Evolutionary conservation across 75 land plant species (phyloP).

Genomic region (Sequoiadendron giganteum): DNA sequence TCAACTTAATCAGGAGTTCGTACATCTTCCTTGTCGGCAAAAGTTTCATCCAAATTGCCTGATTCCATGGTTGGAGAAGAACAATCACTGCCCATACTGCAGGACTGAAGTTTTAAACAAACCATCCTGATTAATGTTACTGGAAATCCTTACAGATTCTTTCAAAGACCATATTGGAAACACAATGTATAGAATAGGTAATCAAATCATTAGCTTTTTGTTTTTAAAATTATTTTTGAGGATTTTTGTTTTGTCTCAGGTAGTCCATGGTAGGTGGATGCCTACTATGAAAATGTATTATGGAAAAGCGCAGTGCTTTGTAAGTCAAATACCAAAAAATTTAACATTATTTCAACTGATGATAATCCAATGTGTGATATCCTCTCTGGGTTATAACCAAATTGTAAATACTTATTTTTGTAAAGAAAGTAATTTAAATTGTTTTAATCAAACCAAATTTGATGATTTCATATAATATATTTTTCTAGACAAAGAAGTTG

Average conservation of each 20-base stretch:
- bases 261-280: background rate
- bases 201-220: background rate
- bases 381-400: background rate
- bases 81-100: slow-evolving; percentile 55
- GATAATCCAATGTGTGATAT: too few relatives aligned
- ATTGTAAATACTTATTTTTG: background rate
- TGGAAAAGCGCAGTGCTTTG: background rate
- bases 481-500: too few relatives aligned
- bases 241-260: background rate
- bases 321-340: background rate
- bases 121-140: background rate
- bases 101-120: slow-evolving; percentile 16
- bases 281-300: background rate
- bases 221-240: background rate
- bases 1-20: slow-evolving; percentile 29
- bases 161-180: background rate
- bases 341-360: too few relatives aligned
- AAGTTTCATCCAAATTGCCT: slow-evolving; percentile 52
- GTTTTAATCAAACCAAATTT: background rate
- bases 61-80: slow-evolving; percentile 46
- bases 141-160: background rate
- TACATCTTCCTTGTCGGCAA: slow-evolving; percentile 48
- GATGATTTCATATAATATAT: too few relatives aligned
- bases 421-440: background rate
- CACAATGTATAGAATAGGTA: background rate